Evolutionary conservation across 139 green algal species (phyloP), one percentile per base, ranked within the genome.

Genomic region (Yamagishiella unicocca): DNA sequence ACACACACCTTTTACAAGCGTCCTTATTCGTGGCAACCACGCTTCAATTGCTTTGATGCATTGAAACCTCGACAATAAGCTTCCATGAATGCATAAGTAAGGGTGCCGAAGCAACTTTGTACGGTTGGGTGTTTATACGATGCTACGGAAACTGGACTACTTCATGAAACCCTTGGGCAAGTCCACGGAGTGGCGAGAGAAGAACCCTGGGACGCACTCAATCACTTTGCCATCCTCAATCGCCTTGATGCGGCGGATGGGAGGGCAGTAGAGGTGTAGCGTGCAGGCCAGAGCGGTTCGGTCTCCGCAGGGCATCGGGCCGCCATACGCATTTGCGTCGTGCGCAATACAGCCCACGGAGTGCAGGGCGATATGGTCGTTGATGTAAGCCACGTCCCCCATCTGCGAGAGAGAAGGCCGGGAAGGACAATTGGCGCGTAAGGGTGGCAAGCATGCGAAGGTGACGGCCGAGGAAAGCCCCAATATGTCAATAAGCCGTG

Each of bases 371-470:
- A 92, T 77, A 4, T 27, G 27, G 75, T 93, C 90, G 75, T 90
- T 92, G 83, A 93, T 93, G 88, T 93, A 93, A 5, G 29, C 79
- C 38, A 81, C 89, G 19, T 72, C 64, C 1, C 89, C 89, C 27
- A 33, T 14, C 74, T 88, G 83, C 24, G 81, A 1, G 17, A 12
- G 50, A 17, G 17, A 58, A 25, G 50, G n/a, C n/a, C n/a, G n/a
- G n/a, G n/a, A n/a, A n/a, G n/a, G n/a, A n/a, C n/a, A n/a, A n/a
- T n/a, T n/a, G n/a, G n/a, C n/a, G n/a, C n/a, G n/a, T n/a, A n/a
- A n/a, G n/a, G n/a, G n/a, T n/a, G n/a, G n/a, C n/a, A n/a, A n/a
- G 50, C 50, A 58, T 58, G 12, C 14, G 14, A 58, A 58, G 17
- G 50, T 12, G 50, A 58, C 50, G 14, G 17, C 50, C 14, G 12